Evolutionary conservation across 1,284 basidiomycete genomes (phyloP).

Genomic region (Blastosporella zonata): DNA sequence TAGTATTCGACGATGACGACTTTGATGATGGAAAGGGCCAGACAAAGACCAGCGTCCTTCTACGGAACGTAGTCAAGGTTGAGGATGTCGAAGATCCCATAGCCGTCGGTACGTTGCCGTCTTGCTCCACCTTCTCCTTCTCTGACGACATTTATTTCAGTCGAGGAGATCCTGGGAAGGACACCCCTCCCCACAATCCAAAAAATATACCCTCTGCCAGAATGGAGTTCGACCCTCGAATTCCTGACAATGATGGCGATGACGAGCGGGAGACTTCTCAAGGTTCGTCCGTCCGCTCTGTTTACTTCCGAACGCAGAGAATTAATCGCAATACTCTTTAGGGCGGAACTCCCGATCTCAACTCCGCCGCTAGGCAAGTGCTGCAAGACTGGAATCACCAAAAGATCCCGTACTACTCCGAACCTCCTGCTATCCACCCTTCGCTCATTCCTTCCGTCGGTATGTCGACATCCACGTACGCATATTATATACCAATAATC

Average conservation of each 20-base stretch:
- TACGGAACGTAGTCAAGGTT: conserved; percentile 92
- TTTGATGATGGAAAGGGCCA: conserved; percentile 44
- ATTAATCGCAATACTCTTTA: conserved; percentile 25
- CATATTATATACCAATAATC: background rate
- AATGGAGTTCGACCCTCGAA: conserved; percentile 70
- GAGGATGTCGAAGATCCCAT: conserved; percentile 93
- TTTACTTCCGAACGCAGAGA: background rate
- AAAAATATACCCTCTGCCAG: conserved; percentile 82
- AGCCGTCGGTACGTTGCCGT: conserved; percentile 63
- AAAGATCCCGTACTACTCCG: conserved; percentile 88
- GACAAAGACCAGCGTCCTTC: conserved; percentile 66
- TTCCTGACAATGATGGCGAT: conserved; percentile 92
- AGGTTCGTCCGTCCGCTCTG: conserved; percentile 49
- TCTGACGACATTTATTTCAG: conserved; percentile 35
- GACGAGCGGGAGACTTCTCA: conserved; percentile 80
- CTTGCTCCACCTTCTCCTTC: background rate
- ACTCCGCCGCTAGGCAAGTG: conserved; percentile 81
- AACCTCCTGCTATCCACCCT: conserved; percentile 75
- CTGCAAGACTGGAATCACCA: conserved; percentile 96
- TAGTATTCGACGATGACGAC: conserved; percentile 82
- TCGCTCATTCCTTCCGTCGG: conserved; percentile 65
- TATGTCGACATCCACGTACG: conserved; percentile 16
- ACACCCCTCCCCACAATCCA: conserved; percentile 70
- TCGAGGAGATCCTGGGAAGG: conserved; percentile 80
- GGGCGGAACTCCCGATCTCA: conserved; percentile 91